A percentile compares a stretch with the other conserved stretches of the same genome.
These are phyloP conservation scores for Phytopythium litorale DNA, from an alignment of 352 stramenopile genomes.

Conservation along the genomic window DNA sequence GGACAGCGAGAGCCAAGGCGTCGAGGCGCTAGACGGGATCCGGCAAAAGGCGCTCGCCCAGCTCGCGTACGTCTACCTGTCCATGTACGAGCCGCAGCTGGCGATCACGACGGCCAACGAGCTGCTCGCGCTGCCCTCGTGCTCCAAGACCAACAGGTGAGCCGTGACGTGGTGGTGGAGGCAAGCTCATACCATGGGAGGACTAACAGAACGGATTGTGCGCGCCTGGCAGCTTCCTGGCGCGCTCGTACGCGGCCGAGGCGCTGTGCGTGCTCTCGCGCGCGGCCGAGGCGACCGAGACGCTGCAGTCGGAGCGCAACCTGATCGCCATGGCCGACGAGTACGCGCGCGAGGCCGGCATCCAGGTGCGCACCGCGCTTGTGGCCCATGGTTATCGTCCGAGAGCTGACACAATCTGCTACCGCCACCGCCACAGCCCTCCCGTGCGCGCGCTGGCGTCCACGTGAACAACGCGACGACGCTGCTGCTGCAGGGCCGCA, in stretches of 20 bases:
- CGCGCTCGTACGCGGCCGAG: slow-evolving; percentile 87
- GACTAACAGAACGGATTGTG: too few relatives aligned
- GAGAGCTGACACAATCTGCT: slow-evolving; percentile 7
- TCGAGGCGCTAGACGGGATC: slow-evolving; percentile 58
- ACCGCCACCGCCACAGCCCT: slow-evolving; percentile 28
- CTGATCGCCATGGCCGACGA: slow-evolving; percentile 74
- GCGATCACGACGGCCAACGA: slow-evolving; percentile 81
- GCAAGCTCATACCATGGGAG: too few relatives aligned
- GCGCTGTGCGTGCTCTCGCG: slow-evolving; percentile 87
- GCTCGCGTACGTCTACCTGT: slow-evolving; percentile 89
- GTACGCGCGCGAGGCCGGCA: slow-evolving; percentile 73
- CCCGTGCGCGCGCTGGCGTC: slow-evolving; percentile 63
- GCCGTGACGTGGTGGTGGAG: background rate
- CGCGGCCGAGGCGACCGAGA: slow-evolving; percentile 70
- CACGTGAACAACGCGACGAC: slow-evolving; percentile 86
- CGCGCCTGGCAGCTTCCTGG: slow-evolving; percentile 43
- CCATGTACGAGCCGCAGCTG: slow-evolving; percentile 89
- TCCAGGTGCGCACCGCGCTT: slow-evolving; percentile 34
- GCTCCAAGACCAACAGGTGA: slow-evolving; percentile 66
- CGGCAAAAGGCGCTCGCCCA: slow-evolving; percentile 86
- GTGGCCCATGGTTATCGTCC: background rate
- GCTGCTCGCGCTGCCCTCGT: slow-evolving; percentile 59
- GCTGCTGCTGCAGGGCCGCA: slow-evolving; percentile 69
- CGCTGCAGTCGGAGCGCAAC: slow-evolving; percentile 68
- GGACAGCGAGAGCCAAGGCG: slow-evolving; percentile 30